Evolutionary conservation across 352 stramenopile species (phyloP).

Genomic region (Pythium monospermum): DNA sequence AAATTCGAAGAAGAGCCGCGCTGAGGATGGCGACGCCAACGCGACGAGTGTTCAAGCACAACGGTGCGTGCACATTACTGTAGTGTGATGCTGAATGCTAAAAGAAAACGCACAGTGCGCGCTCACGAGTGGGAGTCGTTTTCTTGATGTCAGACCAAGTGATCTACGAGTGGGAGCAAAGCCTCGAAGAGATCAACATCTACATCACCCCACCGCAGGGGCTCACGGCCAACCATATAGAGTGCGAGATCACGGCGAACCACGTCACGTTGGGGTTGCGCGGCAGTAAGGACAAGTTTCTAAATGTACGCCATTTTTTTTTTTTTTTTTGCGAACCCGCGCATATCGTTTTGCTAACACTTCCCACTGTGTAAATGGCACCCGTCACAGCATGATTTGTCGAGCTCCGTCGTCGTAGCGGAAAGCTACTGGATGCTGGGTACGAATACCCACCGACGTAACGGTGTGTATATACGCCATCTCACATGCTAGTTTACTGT

Average conservation of each 20-base stretch:
- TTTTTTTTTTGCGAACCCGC: no score
- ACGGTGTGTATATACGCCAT: neutral
- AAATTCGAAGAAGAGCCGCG: neutral
- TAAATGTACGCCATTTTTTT: conserved; percentile 78
- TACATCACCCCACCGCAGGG: conserved; percentile 91
- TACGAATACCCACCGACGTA: conserved; percentile 11
- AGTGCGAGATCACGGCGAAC: conserved; percentile 86
- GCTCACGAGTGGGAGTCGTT: no score
- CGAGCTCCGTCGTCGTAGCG: conserved; percentile 87
- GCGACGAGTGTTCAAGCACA: conserved; percentile 66
- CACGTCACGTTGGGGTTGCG: conserved; percentile 90
- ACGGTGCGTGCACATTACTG: conserved; percentile 40
- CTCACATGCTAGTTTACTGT: neutral
- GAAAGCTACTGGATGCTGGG: conserved; percentile 97
- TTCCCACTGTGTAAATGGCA: neutral
- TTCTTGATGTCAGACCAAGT: conserved; percentile 41
- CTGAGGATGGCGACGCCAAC: conserved; percentile 33
- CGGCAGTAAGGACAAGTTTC: conserved; percentile 86
- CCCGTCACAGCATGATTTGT: conserved; percentile 80
- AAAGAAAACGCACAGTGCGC: no score
- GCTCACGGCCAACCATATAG: conserved; percentile 76
- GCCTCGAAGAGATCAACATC: conserved; percentile 92
- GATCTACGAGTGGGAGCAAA: conserved; percentile 98
- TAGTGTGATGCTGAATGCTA: no score
- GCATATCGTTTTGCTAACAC: no score